These are phyloP conservation scores for Ophiostoma tasmaniense DNA, from an alignment of 2,329 filamentous ascomycete genomes.

Conservation along the genomic window DNA sequence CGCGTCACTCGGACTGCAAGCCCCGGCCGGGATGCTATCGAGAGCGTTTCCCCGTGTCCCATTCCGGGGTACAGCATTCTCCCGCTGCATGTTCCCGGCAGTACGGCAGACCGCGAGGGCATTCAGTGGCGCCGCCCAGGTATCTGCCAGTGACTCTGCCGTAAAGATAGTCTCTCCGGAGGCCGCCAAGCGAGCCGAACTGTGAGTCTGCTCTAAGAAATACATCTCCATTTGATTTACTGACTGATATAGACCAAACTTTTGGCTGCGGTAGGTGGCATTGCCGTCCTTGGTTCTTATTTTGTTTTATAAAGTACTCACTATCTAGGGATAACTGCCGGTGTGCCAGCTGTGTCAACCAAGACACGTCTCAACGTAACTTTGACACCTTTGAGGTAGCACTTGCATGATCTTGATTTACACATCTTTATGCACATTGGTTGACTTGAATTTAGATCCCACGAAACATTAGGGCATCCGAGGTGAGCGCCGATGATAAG, in stretches of 20 bases:
- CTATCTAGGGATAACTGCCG: constrained; percentile 61
- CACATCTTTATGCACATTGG: neutral
- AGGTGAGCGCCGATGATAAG: constrained; percentile 28
- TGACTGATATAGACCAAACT: constrained; percentile 19
- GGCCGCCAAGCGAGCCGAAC: constrained; percentile 16
- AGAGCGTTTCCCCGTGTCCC: neutral
- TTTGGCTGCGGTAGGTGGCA: constrained; percentile 21
- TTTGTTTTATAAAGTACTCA: neutral
- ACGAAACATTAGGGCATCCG: constrained; percentile 31
- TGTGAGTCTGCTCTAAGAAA: neutral
- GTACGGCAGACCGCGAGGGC: neutral
- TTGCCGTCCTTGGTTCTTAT: neutral
- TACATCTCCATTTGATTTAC: neutral
- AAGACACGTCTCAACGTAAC: constrained; percentile 59
- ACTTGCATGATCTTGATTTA: neutral
- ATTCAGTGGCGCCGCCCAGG: constrained; percentile 14
- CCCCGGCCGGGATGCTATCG: neutral
- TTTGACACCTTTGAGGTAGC: constrained; percentile 59
- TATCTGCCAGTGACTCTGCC: constrained; percentile 5
- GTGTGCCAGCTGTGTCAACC: constrained; percentile 58
- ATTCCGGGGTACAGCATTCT: neutral
- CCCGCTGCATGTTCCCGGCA: neutral
- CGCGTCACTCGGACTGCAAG: neutral
- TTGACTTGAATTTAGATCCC: constrained; percentile 37
- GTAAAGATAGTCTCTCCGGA: constrained; percentile 22